Evolutionary conservation across 2,329 filamentous ascomycete genomes (phyloP), one percentile per base, ranked within the genome.

Genomic region (Arthroderma uncinatum): DNA sequence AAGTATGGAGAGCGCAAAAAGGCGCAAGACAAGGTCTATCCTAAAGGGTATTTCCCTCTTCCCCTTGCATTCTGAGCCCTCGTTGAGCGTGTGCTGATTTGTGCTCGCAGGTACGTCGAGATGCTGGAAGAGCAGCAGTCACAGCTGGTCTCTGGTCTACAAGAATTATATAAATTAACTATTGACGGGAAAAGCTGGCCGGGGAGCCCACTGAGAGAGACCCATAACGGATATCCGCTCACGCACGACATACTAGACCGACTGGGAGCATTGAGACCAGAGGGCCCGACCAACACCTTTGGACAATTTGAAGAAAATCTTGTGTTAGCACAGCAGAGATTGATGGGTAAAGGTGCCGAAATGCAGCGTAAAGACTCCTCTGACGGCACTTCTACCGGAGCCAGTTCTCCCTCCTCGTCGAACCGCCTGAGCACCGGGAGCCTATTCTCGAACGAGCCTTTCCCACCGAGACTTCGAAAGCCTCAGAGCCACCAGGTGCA

Each of bases 91-190:
- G n/a, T 23, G 16, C 6, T 30, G 36, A 40, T 54, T 47, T 25
- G 16, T 56, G n/a, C 50, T 4, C 47, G 12, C 57, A 83, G 80
- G 62, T 83, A 82, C 60, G 81, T 84, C 30, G 82, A 85, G 68
- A 83, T 84, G 80, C 76, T 85, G 53, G 82, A 85, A 65, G 81
- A 83, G 64, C 82, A 85, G 72, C 82, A 84, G 68, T 68, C 73
- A 19, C 82, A 83, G 71, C 74, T 85, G 4, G 81, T 84, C 30
- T 72, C 78, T 56, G 82, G 80, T 44, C 74, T 84, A 4, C 80
- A 82, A 65, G 79, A 82, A 67, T 71, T 84, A 48, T 84, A 84
- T 68, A 76, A 73, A 61, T 75, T 79, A 55, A 66, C 78, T 33
- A 70, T 74, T 33, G 73, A 73, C 40, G 78, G 78, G 44, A 74